Base-by-base conservation (phyloP, 805 yeast species). In the Metschnikowia drakensbergensis region DNA sequence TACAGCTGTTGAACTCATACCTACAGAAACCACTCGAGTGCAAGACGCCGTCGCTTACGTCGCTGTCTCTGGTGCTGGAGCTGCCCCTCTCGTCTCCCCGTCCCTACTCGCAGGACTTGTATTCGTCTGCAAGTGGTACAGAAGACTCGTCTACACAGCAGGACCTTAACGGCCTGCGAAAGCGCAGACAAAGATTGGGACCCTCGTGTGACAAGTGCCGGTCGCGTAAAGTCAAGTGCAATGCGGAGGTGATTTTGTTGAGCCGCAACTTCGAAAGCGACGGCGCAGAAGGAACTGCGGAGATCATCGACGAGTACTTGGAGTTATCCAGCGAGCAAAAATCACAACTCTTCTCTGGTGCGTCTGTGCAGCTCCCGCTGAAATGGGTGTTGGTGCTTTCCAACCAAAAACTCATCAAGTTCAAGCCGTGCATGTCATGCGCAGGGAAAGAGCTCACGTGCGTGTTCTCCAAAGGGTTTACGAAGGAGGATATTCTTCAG, bases 161-260 rank as follows among this genome's bases (percentile, higher is more conserved):
- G 29, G 22, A 39, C 3, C 26, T 10, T 5, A 39, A 30, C 13
- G 34, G 32, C 27, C 41, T 28, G 32, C 53, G 57, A 23, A 69
- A 68, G 55, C 66, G 77, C 53, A 68, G 89, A 56, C 91, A 85
- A 65, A 68, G 92, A 50, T 70, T 79, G 17, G 90, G 92, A 0
- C 90, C 90, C 3, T 80, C 86, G 36, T 85, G 92, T 64, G 90
- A 85, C 61, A 68, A 78, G 42, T 85, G 92, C 62, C 71, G 90
- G 46, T 59, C 78, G 11, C 74, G 88, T 49, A 85, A 85, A 61
- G 84, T 84, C 49, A 85, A 82, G 64, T 85, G 92, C 66, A 82
- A 84, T 63, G 88, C 91, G 1, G 82, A 75, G 54, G 79, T 84
- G 9, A 62, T 66, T 31, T 68, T 79, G 25, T 50, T 80, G 40